Evolutionary conservation across 2,329 filamentous ascomycete genomes (phyloP).

Genomic region (Ophiocordyceps robertsii): DNA sequence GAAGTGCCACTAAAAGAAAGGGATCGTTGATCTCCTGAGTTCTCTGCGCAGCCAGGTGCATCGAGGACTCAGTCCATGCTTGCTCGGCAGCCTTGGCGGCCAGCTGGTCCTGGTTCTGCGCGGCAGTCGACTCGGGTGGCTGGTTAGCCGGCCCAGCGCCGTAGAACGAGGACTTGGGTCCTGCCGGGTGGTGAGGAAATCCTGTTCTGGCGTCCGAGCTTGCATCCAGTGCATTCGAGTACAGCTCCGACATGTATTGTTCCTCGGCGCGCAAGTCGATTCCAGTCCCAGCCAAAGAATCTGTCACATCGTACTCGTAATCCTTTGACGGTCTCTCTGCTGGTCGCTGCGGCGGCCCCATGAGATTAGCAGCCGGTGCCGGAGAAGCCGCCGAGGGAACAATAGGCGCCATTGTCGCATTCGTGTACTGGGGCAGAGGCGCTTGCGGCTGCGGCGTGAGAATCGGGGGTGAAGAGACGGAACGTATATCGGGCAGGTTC

Average conservation of each 20-base stretch:
- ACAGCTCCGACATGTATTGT: conserved; percentile 60
- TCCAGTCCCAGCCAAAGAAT: conserved; percentile 72
- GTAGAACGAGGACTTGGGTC: conserved; percentile 45
- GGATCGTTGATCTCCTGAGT: conserved; percentile 61
- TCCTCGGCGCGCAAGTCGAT: conserved; percentile 83
- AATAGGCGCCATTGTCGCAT: conserved; percentile 15
- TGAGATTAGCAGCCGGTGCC: conserved; percentile 19
- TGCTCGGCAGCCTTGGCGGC: conserved; percentile 51
- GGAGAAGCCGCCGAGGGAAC: conserved; percentile 10
- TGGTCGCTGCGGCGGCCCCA: conserved; percentile 48
- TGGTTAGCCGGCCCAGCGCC: conserved; percentile 55
- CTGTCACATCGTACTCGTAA: conserved; percentile 60
- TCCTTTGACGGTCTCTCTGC: conserved; percentile 50
- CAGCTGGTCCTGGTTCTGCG: conserved; percentile 46
- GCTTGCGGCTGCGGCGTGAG: conserved; percentile 15
- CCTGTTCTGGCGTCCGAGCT: conserved; percentile 35
- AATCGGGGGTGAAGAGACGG: conserved; percentile 17
- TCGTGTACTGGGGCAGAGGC: conserved; percentile 14
- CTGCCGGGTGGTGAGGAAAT: conserved; percentile 35
- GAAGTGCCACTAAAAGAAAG: conserved; percentile 53
- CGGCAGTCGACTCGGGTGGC: conserved; percentile 30
- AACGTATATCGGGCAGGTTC: conserved; percentile 20
- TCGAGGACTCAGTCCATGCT: conserved; percentile 53
- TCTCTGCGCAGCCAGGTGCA: conserved; percentile 41
- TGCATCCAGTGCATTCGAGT: conserved; percentile 35